phyloP scores from a whole-genome alignment of 768 basidiomycete genomes.

The Rossbeevera mucosa region DNA sequence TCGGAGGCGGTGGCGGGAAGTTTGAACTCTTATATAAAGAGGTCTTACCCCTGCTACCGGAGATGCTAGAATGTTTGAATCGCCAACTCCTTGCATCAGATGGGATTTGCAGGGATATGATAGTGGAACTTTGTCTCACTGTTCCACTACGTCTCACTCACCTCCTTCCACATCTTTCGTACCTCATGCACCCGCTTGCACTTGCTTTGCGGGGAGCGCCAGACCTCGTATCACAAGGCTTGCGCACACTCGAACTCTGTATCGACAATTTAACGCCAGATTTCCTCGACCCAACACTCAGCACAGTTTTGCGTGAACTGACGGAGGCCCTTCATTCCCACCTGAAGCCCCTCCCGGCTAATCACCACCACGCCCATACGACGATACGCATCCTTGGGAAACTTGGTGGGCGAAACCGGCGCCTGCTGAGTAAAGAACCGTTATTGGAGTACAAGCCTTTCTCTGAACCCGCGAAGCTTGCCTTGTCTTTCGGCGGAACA shows the following conservation, averaged over 20 bases:
- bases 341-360: slow-evolving; percentile 83
- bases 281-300: slow-evolving; percentile 94
- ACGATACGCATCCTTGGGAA: slow-evolving; percentile 96
- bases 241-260: slow-evolving; percentile 96
- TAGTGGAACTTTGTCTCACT: slow-evolving; percentile 95
- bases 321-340: slow-evolving; percentile 93
- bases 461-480: slow-evolving; percentile 64
- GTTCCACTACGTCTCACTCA: slow-evolving; percentile 94
- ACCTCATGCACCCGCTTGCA: slow-evolving; percentile 95
- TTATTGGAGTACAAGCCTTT: slow-evolving; percentile 65
- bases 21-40: slow-evolving; percentile 96
- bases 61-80: slow-evolving; percentile 94
- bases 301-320: slow-evolving; percentile 85
- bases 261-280: slow-evolving; percentile 98
- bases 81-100: slow-evolving; percentile 83
- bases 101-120: slow-evolving; percentile 80
- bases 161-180: slow-evolving; percentile 88
- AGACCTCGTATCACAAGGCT: slow-evolving; percentile 91
- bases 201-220: slow-evolving; percentile 81
- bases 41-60: slow-evolving; percentile 90
- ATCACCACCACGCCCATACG: slow-evolving; percentile 86
- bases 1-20: slow-evolving; percentile 85
- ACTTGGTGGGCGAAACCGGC: slow-evolving; percentile 89
- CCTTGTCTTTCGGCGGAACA: slow-evolving; percentile 70
- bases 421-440: slow-evolving; percentile 78